A percentile compares a stretch with the other conserved stretches of the same genome.
phyloP scores from a whole-genome alignment of 2,329 filamentous ascomycete genomes.

The Xylaria sp. region DNA sequence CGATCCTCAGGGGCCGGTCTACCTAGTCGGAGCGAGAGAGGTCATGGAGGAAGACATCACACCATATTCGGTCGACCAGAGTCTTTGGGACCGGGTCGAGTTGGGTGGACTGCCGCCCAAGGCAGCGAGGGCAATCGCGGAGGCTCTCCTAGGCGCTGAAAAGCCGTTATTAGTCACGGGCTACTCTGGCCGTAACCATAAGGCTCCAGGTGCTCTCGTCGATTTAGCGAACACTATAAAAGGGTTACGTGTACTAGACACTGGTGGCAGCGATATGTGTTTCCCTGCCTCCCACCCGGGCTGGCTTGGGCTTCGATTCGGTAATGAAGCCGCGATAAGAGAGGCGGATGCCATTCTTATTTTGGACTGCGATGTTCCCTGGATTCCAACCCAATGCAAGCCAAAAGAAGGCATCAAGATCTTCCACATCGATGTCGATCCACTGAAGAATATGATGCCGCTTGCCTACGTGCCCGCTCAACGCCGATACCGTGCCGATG shows the following conservation, averaged over 20 bases:
- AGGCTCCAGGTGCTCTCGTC: constrained; percentile 69
- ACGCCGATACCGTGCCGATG: constrained; percentile 74
- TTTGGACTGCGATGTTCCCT: constrained; percentile 90
- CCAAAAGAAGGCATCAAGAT: constrained; percentile 64
- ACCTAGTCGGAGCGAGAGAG: constrained; percentile 81
- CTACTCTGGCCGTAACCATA: constrained; percentile 76
- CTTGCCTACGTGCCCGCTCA: constrained; percentile 76
- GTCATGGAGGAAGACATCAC: constrained; percentile 87
- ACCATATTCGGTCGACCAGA: constrained; percentile 75
- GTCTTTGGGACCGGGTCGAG: constrained; percentile 76
- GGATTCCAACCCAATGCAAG: constrained; percentile 82
- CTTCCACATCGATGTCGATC: constrained; percentile 74
- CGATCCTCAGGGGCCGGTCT: constrained; percentile 82
- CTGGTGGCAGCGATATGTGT: constrained; percentile 82
- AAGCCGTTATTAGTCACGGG: constrained; percentile 77
- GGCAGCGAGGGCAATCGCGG: constrained; percentile 69
- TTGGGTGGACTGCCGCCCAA: constrained; percentile 67
- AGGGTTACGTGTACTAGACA: constrained; percentile 77
- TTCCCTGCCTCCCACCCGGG: constrained; percentile 77
- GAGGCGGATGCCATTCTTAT: constrained; percentile 87
- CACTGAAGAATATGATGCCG: constrained; percentile 77
- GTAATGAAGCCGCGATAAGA: constrained; percentile 76
- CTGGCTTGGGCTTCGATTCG: constrained; percentile 78
- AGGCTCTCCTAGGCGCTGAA: constrained; percentile 71
- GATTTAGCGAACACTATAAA: constrained; percentile 74